A percentile compares a stretch with the other conserved stretches of the same genome.
Evolutionary conservation across 192 early-diverging fungal species (phyloP).

Genomic region (Phlyctochytrium arcticum): DNA sequence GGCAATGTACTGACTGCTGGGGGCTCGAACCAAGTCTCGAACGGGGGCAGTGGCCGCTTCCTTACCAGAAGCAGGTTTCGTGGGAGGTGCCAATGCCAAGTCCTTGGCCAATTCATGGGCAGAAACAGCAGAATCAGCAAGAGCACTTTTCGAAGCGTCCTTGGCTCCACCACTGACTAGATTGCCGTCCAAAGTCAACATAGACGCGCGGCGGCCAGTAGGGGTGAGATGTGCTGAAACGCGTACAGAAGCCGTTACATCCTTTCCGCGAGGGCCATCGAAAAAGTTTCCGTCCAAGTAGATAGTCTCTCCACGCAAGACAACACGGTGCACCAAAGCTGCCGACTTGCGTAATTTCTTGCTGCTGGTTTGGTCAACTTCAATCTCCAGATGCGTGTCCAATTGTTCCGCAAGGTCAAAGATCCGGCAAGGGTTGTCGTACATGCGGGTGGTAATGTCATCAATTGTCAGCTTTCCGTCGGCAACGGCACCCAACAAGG

Average conservation of each 20-base stretch:
- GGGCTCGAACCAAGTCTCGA: conserved; percentile 25
- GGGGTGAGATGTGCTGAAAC: conserved; percentile 21
- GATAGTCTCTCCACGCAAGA: conserved; percentile 78
- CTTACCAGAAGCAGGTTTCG: background rate
- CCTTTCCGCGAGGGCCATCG: conserved; percentile 39
- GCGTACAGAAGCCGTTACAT: conserved; percentile 52
- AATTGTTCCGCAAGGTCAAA: conserved; percentile 89
- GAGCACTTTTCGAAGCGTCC: background rate
- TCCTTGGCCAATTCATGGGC: background rate
- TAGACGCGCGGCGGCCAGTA: conserved; percentile 5
- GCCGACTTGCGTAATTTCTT: background rate
- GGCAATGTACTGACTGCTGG: conserved; percentile 37
- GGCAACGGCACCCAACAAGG: conserved; percentile 78
- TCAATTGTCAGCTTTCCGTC: conserved; percentile 72
- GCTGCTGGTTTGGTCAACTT: too few species aligned
- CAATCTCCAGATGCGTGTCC: conserved; percentile 90
- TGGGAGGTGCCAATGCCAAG: too few species aligned
- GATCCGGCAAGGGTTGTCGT: conserved; percentile 84
- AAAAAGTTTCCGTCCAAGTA: conserved; percentile 79
- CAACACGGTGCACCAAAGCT: conserved; percentile 85
- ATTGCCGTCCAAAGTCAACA: background rate
- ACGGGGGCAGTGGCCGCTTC: conserved; percentile 17
- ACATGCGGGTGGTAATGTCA: conserved; percentile 71
- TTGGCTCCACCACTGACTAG: background rate
- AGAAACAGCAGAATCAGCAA: background rate